phyloP scores from a whole-genome alignment of 2,329 filamentous ascomycete genomes.

The Monosporascus sp. region DNA sequence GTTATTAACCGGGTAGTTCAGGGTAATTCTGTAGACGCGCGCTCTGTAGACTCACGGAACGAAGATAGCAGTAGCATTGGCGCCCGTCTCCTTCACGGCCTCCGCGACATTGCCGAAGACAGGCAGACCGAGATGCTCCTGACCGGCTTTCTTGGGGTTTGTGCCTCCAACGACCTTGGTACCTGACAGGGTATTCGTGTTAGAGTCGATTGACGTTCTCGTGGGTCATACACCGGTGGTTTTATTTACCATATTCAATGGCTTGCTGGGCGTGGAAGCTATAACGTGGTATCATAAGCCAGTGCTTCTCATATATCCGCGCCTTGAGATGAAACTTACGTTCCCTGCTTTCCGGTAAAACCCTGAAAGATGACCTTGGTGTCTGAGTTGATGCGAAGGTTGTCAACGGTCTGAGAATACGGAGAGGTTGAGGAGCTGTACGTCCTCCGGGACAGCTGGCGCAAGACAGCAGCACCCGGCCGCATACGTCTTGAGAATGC shows the following conservation, averaged over 20 bases:
- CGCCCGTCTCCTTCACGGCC: constrained; percentile 83
- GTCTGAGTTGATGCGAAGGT: constrained; percentile 87
- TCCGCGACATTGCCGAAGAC: constrained; percentile 89
- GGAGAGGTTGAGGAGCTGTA: constrained; percentile 69
- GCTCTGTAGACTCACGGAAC: constrained; percentile 73
- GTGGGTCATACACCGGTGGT: constrained; percentile 8
- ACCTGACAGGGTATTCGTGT: constrained; percentile 46
- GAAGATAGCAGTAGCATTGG: constrained; percentile 90
- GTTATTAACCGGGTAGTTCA: constrained; percentile 11
- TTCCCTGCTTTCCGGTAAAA: constrained; percentile 96
- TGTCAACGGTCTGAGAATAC: constrained; percentile 70
- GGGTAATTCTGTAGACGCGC: constrained; percentile 25
- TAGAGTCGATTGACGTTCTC: constrained; percentile 18
- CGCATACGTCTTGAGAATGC: constrained; percentile 67
- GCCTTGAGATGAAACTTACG: constrained; percentile 50
- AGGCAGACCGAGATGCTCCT: constrained; percentile 81
- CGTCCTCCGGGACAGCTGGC: constrained; percentile 58
- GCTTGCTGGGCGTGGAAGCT: constrained; percentile 98
- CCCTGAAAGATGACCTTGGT: constrained; percentile 97
- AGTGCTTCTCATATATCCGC: not conserved
- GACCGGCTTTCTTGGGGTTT: constrained; percentile 97
- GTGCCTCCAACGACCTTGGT: constrained; percentile 97
- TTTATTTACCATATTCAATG: constrained; percentile 83
- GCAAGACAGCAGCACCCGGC: constrained; percentile 64
- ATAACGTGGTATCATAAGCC: constrained; percentile 26